Conservation (phyloP, 2,329 filamentous ascomycete species). For the Ilyonectria robusta region DNA sequence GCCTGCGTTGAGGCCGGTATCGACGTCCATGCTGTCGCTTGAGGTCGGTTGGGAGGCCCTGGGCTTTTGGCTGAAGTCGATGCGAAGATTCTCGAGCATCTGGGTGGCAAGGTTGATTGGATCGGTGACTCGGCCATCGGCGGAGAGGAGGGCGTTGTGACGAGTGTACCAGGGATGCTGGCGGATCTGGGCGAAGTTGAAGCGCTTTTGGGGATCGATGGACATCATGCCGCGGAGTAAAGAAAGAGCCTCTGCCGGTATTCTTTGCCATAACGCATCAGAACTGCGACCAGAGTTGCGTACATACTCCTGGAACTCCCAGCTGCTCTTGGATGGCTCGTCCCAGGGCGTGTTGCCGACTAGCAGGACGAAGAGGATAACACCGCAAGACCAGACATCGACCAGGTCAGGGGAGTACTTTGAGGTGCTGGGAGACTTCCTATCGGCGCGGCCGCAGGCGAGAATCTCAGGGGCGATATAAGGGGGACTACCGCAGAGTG, state of each 20-base stretch:
- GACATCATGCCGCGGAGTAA: conserved; percentile 94
- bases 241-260: conserved; percentile 82
- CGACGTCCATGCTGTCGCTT: conserved; percentile 78
- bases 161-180: conserved; percentile 96
- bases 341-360: conserved; percentile 99
- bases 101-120: conserved; percentile 90
- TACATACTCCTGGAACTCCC: conserved; percentile 92
- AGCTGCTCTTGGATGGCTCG: conserved; percentile 86
- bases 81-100: conserved; percentile 92
- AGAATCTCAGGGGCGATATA: conserved; percentile 97
- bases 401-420: conserved; percentile 85
- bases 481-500: conserved; percentile 94
- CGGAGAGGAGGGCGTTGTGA: conserved; percentile 80
- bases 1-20: conserved; percentile 62
- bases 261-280: conserved; percentile 87
- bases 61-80: conserved; percentile 84
- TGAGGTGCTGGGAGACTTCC: conserved; percentile 61
- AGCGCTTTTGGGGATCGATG: conserved; percentile 80
- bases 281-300: conserved; percentile 83
- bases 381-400: conserved; percentile 97
- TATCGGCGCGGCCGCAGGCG: conserved; percentile 64
- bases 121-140: conserved; percentile 82
- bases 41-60: conserved; percentile 60
- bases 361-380: conserved; percentile 95
- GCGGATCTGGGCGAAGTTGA: conserved; percentile 88